phyloP scores from a whole-genome alignment of 345 rosid genomes.

The Orychophragmus violaceus region DNA sequence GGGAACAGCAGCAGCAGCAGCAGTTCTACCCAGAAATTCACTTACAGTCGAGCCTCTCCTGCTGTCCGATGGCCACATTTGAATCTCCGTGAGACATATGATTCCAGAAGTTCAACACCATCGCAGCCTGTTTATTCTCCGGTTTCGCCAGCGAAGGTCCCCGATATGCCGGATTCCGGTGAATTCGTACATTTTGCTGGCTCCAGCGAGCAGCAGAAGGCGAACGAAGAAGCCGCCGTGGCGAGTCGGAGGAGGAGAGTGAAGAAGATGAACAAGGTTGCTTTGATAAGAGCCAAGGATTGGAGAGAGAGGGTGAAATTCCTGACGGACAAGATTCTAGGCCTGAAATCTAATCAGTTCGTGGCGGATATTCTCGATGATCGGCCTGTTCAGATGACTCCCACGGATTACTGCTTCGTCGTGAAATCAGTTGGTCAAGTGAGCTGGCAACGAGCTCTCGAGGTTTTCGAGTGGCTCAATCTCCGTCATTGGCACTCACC shows the following conservation, averaged over 20 bases:
- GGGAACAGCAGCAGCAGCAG: not conserved
- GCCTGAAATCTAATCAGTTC: constrained; percentile 48
- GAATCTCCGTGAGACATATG: constrained; percentile 39
- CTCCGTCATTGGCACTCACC: constrained; percentile 79
- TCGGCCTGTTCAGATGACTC: constrained; percentile 76
- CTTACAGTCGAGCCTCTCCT: constrained; percentile 81
- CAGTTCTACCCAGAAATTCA: constrained; percentile 38
- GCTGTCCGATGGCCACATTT: constrained; percentile 92
- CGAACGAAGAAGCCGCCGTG: constrained; percentile 36
- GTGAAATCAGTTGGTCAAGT: constrained; percentile 78
- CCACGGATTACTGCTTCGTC: constrained; percentile 77
- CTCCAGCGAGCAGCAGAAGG: constrained; percentile 18
- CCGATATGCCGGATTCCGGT: constrained; percentile 21
- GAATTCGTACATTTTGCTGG: constrained; percentile 7
- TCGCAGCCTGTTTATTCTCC: constrained; percentile 34
- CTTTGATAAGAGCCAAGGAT: constrained; percentile 75
- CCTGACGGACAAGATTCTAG: constrained; percentile 58
- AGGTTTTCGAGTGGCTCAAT: constrained; percentile 95
- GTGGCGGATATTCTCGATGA: constrained; percentile 81
- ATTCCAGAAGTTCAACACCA: constrained; percentile 29
- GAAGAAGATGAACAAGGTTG: constrained; percentile 81
- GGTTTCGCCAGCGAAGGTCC: constrained; percentile 5
- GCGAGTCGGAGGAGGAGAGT: constrained; percentile 50
- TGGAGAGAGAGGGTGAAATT: constrained; percentile 83
- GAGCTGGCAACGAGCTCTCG: constrained; percentile 90